A percentile compares a stretch with the other conserved stretches of the same genome.
phyloP scores from a whole-genome alignment of 345 rosid genomes.

The Passiflora organensis region DNA sequence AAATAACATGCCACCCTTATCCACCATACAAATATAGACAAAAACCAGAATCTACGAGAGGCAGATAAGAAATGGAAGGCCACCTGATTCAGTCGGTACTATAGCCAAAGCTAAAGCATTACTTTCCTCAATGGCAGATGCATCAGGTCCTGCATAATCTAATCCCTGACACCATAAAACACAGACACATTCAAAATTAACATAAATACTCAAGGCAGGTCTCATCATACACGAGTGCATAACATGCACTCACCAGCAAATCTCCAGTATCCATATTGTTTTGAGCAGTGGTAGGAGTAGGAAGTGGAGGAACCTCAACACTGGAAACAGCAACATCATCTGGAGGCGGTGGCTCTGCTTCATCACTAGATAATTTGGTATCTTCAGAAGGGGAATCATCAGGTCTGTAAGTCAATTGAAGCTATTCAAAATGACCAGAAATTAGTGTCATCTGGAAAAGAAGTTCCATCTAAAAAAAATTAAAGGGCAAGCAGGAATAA shows the following conservation, averaged over 20 bases:
- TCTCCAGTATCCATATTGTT: conserved; percentile 63
- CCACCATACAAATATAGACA: conserved; percentile 3
- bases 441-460: conserved; percentile 22
- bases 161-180: conserved; percentile 52
- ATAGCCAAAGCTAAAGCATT: conserved; percentile 95
- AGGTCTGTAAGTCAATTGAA: conserved; percentile 68
- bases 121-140: conserved; percentile 73
- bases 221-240: conserved; percentile 1
- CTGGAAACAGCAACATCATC: conserved; percentile 38
- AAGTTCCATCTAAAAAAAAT: neutral
- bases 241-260: conserved; percentile 52
- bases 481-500: no score
- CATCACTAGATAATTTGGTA: conserved; percentile 39
- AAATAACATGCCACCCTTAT: conserved; percentile 2
- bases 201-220: no score
- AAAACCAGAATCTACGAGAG: neutral
- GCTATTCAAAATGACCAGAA: conserved; percentile 34
- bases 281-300: conserved; percentile 48
- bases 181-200: no score
- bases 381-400: conserved; percentile 72
- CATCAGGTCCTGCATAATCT: conserved; percentile 42
- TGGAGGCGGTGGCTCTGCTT: conserved; percentile 53
- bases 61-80: neutral
- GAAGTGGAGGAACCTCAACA: conserved; percentile 36
- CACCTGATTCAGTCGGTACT: conserved; percentile 61